A percentile compares a stretch with the other conserved stretches of the same genome.
Conservation (phyloP, 495 filamentous ascomycete genomes). For the Tuber melanosporum region DNA sequence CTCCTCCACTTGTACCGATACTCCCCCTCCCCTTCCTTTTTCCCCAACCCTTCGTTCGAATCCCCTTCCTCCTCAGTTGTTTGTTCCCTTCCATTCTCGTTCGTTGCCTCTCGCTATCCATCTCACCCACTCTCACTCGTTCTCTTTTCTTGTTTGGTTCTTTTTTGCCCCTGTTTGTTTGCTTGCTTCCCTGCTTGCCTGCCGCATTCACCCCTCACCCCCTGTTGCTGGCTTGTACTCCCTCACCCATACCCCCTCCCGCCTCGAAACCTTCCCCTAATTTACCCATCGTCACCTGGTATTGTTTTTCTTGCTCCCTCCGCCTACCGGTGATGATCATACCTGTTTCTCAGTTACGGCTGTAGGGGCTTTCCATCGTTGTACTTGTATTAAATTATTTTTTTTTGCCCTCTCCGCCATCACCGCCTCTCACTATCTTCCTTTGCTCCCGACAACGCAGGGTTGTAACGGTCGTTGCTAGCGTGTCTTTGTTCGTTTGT, state of each 20-base stretch:
- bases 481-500: background rate
- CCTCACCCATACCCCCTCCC: constrained; percentile 5
- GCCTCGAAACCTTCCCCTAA: constrained; percentile 17
- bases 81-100: background rate
- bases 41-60: no score
- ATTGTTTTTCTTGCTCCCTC: constrained; percentile 3
- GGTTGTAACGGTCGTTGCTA: background rate
- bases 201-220: background rate
- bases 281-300: constrained; percentile 14
- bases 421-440: constrained; percentile 5
- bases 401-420: constrained; percentile 5
- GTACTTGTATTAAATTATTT: background rate
- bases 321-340: background rate
- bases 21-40: background rate
- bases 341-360: constrained; percentile 7
- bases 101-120: background rate
- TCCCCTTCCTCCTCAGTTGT: background rate
- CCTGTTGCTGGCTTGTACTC: constrained; percentile 5
- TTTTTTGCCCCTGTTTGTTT: constrained; percentile 30
- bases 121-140: constrained; percentile 34
- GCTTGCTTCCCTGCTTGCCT: constrained; percentile 17
- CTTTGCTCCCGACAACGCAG: constrained; percentile 4
- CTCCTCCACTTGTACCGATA: background rate
- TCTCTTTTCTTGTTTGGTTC: constrained; percentile 9
- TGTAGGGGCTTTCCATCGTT: constrained; percentile 8